Evolutionary conservation across 495 filamentous ascomycete genomes (phyloP).

Genomic region (Penicillium pancosmium): DNA sequence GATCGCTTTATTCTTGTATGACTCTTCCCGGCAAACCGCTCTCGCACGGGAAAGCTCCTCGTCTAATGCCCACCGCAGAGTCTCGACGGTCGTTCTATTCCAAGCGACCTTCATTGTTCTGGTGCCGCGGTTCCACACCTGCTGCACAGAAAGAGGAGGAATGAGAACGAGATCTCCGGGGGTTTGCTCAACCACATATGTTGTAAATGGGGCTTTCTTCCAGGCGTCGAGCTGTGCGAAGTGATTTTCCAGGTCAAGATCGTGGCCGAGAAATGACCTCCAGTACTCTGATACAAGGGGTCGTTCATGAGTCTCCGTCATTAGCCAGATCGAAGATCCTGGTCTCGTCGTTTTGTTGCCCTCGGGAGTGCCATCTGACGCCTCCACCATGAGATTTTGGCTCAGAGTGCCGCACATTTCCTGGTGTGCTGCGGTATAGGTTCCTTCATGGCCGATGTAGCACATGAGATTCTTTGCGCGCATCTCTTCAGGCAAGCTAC

Average conservation of each 20-base stretch:
- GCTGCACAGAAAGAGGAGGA: conserved; percentile 94
- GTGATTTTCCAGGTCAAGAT: conserved; percentile 94
- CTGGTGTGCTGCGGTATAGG: conserved; percentile 92
- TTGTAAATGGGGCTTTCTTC: conserved; percentile 88
- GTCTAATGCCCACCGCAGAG: conserved; percentile 77
- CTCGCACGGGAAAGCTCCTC: conserved; percentile 87
- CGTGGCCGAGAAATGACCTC: conserved; percentile 85
- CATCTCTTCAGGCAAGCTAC: conserved; percentile 80
- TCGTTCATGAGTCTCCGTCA: conserved; percentile 92
- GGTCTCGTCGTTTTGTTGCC: conserved; percentile 69
- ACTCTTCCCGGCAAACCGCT: conserved; percentile 95
- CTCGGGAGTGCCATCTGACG: conserved; percentile 60
- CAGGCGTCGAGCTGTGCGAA: conserved; percentile 93
- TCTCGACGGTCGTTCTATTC: conserved; percentile 96
- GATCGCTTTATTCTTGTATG: conserved; percentile 98
- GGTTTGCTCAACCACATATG: conserved; percentile 89
- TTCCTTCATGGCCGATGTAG: conserved; percentile 96
- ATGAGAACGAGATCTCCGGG: conserved; percentile 95
- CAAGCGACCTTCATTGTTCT: conserved; percentile 96
- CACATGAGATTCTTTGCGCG: conserved; percentile 96
- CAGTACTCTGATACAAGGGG: conserved; percentile 89
- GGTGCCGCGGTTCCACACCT: conserved; percentile 97
- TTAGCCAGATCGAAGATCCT: conserved; percentile 95
- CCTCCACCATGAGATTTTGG: conserved; percentile 97
- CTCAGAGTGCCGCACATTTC: conserved; percentile 98